Evolutionary conservation across 2,329 filamentous ascomycete genomes (phyloP).

Genomic region (Rutstroemia sp.): DNA sequence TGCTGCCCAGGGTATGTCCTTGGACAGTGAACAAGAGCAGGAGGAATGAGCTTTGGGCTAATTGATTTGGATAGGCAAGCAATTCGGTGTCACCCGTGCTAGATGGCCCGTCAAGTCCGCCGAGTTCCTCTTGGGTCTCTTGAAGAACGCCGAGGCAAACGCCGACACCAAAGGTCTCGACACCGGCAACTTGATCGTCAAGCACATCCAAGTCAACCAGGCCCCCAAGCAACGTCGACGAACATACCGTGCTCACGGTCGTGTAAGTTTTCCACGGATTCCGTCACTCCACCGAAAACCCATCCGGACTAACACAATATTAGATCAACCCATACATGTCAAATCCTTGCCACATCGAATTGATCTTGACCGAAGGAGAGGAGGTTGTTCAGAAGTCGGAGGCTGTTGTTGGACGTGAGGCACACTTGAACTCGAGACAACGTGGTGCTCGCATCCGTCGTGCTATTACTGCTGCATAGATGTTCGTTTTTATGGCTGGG

Average conservation of each 20-base stretch:
- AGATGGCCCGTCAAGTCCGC: slow-evolving; percentile 99
- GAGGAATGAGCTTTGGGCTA: slow-evolving; percentile 12
- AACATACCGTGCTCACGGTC: slow-evolving; percentile 99
- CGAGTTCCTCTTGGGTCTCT: slow-evolving; percentile 92
- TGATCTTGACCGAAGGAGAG: slow-evolving; percentile 96
- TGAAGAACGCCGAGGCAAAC: slow-evolving; percentile 97
- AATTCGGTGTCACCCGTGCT: slow-evolving; percentile 95
- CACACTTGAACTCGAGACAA: slow-evolving; percentile 78
- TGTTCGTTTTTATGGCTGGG: slow-evolving; percentile 25
- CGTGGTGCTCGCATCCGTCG: slow-evolving; percentile 63
- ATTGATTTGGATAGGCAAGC: slow-evolving; percentile 65
- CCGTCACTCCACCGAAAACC: background rate
- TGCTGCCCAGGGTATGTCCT: slow-evolving; percentile 87
- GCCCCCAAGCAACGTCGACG: slow-evolving; percentile 98
- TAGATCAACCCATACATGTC: slow-evolving; percentile 99
- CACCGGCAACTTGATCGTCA: slow-evolving; percentile 94
- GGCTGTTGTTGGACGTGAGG: slow-evolving; percentile 56
- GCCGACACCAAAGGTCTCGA: slow-evolving; percentile 96
- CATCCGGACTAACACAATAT: background rate
- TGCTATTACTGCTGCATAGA: slow-evolving; percentile 59
- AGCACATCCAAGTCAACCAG: slow-evolving; percentile 99
- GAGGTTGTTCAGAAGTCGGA: slow-evolving; percentile 92
- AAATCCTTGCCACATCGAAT: slow-evolving; percentile 99
- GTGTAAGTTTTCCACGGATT: slow-evolving; percentile 62
- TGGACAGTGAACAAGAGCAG: background rate